Conservation (phyloP, 2,329 filamentous ascomycete species). For the Metarhizium anisopliae region DNA sequence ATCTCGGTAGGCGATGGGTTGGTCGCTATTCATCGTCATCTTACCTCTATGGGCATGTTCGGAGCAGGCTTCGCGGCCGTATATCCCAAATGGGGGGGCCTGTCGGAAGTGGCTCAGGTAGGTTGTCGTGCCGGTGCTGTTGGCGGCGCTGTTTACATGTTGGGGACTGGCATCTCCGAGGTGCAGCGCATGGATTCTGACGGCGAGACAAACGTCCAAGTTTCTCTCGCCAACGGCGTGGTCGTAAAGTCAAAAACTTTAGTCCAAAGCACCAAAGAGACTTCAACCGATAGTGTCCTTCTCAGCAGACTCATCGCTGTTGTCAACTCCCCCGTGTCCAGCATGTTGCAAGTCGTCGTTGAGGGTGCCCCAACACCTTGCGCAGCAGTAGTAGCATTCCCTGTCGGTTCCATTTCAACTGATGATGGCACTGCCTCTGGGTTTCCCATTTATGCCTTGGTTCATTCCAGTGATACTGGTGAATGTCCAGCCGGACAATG, state of each 20-base stretch:
- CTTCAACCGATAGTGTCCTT: conserved; percentile 17
- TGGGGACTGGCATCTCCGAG: conserved; percentile 57
- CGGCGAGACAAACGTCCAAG: conserved; percentile 24
- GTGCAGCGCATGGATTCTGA: conserved; percentile 11
- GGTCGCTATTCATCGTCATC: conserved; percentile 64
- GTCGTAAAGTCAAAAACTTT: conserved; percentile 46
- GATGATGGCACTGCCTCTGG: conserved; percentile 24
- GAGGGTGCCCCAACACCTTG: conserved; percentile 72
- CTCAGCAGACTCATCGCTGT: conserved; percentile 59
- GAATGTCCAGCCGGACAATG: conserved; percentile 85
- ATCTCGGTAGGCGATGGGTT: conserved; percentile 59
- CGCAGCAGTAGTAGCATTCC: conserved; percentile 61
- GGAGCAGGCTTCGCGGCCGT: conserved; percentile 85
- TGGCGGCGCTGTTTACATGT: conserved; percentile 82
- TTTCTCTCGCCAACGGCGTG: conserved; percentile 49
- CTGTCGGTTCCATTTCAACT: conserved; percentile 36
- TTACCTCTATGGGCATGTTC: conserved; percentile 79
- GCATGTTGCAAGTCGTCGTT: conserved; percentile 59
- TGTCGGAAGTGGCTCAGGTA: conserved; percentile 83
- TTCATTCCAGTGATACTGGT: conserved; percentile 84
- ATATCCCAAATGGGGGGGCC: conserved; percentile 85
- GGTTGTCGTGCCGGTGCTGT: conserved; percentile 86
- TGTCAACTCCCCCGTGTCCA: conserved; percentile 53
- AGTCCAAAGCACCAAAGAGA: conserved; percentile 33
- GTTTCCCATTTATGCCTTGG: conserved; percentile 49